A percentile compares a stretch with the other conserved stretches of the same genome.
phyloP scores from a whole-genome alignment of 2,329 filamentous ascomycete genomes.

The Diaporthe sp. region DNA sequence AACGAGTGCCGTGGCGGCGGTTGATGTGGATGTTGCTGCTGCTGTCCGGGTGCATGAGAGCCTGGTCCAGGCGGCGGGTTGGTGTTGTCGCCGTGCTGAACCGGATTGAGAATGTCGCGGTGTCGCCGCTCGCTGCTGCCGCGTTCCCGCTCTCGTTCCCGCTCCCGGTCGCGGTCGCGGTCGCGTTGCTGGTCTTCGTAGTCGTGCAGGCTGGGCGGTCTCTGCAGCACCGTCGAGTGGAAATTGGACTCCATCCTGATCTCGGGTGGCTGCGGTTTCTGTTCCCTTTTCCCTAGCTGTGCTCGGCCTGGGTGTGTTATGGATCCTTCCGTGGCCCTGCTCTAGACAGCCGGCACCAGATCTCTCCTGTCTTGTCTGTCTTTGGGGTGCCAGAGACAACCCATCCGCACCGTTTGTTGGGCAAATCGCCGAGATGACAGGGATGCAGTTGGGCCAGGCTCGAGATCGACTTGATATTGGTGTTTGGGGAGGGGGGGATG shows the following conservation, averaged over 20 bases:
- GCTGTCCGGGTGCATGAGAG: conserved; percentile 12
- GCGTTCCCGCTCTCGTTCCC: conserved; percentile 30
- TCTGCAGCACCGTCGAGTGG: conserved; percentile 61
- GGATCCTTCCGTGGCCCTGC: not conserved
- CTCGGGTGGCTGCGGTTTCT: not conserved
- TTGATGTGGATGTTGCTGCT: conserved; percentile 10
- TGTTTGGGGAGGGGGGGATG: not conserved
- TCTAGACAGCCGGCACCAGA: conserved; percentile 27
- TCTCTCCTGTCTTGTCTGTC: conserved; percentile 25
- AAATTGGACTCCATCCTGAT: conserved; percentile 58
- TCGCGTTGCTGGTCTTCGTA: conserved; percentile 48
- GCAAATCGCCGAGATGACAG: not conserved
- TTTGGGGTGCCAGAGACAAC: conserved; percentile 27
- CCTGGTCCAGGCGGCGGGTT: conserved; percentile 16
- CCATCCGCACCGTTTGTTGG: conserved; percentile 29
- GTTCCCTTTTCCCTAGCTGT: not conserved
- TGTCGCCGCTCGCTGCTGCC: conserved; percentile 45
- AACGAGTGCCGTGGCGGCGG: conserved; percentile 55
- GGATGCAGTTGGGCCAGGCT: not conserved
- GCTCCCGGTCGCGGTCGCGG: conserved; percentile 29
- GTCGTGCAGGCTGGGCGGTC: conserved; percentile 51
- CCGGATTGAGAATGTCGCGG: conserved; percentile 60
- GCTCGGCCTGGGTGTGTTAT: not conserved
- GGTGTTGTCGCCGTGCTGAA: conserved; percentile 35
- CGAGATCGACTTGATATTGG: not conserved